Percentiles rank a stretch among this genome's conserved stretches.
Evolutionary conservation across 495 filamentous ascomycete genomes (phyloP).

Genomic region (Aspergillus campestris): DNA sequence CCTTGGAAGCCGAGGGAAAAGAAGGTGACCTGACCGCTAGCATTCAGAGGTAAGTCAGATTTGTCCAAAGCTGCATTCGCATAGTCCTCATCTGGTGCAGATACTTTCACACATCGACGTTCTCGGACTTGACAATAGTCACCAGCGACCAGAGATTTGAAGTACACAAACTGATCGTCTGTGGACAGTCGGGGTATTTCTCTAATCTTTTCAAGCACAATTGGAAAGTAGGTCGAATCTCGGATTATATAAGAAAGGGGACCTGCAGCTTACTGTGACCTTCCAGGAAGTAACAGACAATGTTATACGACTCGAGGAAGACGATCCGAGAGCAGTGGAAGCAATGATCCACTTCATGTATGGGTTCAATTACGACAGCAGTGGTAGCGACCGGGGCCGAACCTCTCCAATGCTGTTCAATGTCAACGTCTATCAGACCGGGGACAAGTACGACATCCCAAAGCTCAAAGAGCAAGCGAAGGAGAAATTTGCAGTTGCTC

Average conservation of each 20-base stretch:
- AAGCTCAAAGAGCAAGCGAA: constrained; percentile 24
- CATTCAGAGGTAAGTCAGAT: background rate
- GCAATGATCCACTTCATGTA: constrained; percentile 30
- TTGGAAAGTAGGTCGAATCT: constrained; percentile 24
- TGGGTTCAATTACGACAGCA: constrained; percentile 15
- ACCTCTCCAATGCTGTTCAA: constrained; percentile 19
- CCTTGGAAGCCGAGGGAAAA: too few species aligned
- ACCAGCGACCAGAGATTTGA: constrained; percentile 23
- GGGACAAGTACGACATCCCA: constrained; percentile 32
- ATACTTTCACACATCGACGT: constrained; percentile 10
- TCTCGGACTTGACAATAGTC: constrained; percentile 31
- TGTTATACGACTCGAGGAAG: constrained; percentile 13
- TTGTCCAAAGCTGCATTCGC: too few species aligned
- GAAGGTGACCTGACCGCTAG: background rate
- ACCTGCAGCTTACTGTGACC: background rate
- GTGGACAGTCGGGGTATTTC: constrained; percentile 32
- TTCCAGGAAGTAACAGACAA: constrained; percentile 16
- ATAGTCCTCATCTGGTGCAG: background rate
- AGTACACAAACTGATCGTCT: constrained; percentile 30
- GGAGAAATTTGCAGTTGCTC: constrained; percentile 22
- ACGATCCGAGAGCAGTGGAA: constrained; percentile 24
- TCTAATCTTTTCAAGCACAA: constrained; percentile 18
- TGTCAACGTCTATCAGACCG: constrained; percentile 33
- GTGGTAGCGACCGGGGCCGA: constrained; percentile 11
- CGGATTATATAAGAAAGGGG: constrained; percentile 25